These are phyloP conservation scores for Protomyces inundatus DNA, from an alignment of 1,139 yeast species.

Conservation along the genomic window DNA sequence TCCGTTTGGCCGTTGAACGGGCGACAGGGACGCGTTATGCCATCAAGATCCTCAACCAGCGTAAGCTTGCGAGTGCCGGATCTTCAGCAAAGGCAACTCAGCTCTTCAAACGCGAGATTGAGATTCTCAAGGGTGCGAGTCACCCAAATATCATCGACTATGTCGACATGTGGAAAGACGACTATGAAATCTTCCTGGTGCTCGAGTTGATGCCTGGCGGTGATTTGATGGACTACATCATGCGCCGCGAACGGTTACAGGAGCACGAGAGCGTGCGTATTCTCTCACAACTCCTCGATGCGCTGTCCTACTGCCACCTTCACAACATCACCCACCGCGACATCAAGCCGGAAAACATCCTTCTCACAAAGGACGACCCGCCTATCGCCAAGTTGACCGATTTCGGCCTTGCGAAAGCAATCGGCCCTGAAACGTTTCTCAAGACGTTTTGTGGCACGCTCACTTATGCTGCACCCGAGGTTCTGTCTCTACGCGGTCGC, in stretches of 20 bases:
- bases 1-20: slow-evolving; percentile 81
- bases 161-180: slow-evolving; percentile 89
- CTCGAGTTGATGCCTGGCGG: slow-evolving; percentile 82
- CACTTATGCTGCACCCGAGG: slow-evolving; percentile 85
- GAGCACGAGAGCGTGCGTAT: slow-evolving; percentile 54
- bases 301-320: slow-evolving; percentile 79
- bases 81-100: slow-evolving; percentile 49
- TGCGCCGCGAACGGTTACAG: slow-evolving; percentile 56
- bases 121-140: slow-evolving; percentile 48
- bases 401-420: slow-evolving; percentile 86
- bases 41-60: slow-evolving; percentile 77
- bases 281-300: slow-evolving; percentile 73
- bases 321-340: slow-evolving; percentile 91
- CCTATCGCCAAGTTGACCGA: slow-evolving; percentile 86
- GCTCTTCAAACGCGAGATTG: slow-evolving; percentile 65
- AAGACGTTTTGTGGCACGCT: slow-evolving; percentile 89
- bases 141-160: slow-evolving; percentile 82
- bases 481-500: slow-evolving; percentile 37
- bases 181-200: slow-evolving; percentile 63
- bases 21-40: slow-evolving; percentile 80
- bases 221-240: slow-evolving; percentile 68
- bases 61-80: slow-evolving; percentile 62
- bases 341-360: slow-evolving; percentile 77
- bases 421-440: slow-evolving; percentile 57
- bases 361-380: slow-evolving; percentile 68